Base-by-base conservation (phyloP, 768 basidiomycete species). In the Pholiota microspora region DNA sequence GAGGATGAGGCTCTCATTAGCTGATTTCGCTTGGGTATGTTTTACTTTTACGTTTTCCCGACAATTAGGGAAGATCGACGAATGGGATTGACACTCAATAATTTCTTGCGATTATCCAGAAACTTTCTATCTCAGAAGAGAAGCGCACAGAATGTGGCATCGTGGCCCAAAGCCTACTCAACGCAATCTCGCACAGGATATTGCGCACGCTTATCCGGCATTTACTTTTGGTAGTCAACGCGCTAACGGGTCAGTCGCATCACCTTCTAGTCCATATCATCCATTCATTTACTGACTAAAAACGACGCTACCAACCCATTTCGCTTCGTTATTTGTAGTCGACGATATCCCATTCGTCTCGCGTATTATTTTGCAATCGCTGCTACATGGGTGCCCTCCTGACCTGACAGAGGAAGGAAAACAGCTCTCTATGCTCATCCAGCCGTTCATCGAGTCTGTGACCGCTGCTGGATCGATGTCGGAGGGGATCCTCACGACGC, bases 311-410 rank as follows among this genome's bases (percentile, higher is more conserved):
- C n/a, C n/a, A n/a, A n/a, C n/a, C n/a, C n/a, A n/a, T 28, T 31
- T 52, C n/a, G 49, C 40, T 31, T 51, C 55, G 55, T 40, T n/a
- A 45, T 24, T 28, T 45, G 46, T 60, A 90, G 88, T 69, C 45
- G 68, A 72, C 31, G 88, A 90, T 62, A 67, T 84, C 45, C 82
- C 83, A n/a, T 89, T 90, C 59, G 78, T 84, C 10, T 67, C 79
- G 29, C 79, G 87, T 21, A 71, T 86, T 54, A 75, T 85, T 16
- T 74, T 81, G 4, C 85, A 88, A 62, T 82, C 84, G 1, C 68
- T 77, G 6, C 73, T 86, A 13, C 77, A 78, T 1, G 81, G 77
- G 16, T 75, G 76, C 52, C 75, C 77, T 0, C 52, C 62, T 3
- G 73, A 81, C 60, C 66, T 78, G 16, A 61, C 60, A 1, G 58